phyloP scores from a whole-genome alignment of 305 asterid genomes.

The Solanum aculeatissimum region DNA sequence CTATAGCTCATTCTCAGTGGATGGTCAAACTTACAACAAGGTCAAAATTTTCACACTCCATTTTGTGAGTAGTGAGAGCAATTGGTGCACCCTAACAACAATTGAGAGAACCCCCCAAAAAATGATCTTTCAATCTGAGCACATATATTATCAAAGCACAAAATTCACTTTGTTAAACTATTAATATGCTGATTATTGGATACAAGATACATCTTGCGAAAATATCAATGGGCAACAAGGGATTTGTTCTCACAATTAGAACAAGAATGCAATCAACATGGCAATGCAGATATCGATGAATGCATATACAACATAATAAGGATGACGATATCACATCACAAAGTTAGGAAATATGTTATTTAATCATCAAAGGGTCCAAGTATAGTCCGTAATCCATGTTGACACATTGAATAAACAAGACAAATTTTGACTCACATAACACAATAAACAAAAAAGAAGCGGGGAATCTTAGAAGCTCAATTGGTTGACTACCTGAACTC shows the following conservation, averaged over 20 bases:
- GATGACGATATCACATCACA: background rate
- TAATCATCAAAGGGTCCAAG: background rate
- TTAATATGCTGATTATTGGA: background rate
- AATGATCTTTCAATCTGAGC: too few species aligned
- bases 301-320: too few species aligned
- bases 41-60: slow-evolving; percentile 82
- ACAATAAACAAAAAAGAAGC: background rate
- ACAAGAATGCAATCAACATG: background rate
- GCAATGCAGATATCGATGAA: background rate
- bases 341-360: background rate
- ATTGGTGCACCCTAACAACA: slow-evolving; percentile 51
- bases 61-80: slow-evolving; percentile 79
- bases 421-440: background rate
- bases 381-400: background rate
- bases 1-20: slow-evolving; percentile 79
- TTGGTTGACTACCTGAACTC: too few species aligned
- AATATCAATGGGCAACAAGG: background rate
- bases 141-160: too few species aligned
- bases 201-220: background rate
- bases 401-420: background rate
- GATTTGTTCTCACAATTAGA: background rate
- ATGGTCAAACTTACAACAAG: slow-evolving; percentile 82
- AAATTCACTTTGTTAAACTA: too few species aligned
- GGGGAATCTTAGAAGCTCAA: too few species aligned
- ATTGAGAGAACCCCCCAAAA: too few species aligned